phyloP scores from a whole-genome alignment of 257 asterid genomes.

The Solanum dulcamara region DNA sequence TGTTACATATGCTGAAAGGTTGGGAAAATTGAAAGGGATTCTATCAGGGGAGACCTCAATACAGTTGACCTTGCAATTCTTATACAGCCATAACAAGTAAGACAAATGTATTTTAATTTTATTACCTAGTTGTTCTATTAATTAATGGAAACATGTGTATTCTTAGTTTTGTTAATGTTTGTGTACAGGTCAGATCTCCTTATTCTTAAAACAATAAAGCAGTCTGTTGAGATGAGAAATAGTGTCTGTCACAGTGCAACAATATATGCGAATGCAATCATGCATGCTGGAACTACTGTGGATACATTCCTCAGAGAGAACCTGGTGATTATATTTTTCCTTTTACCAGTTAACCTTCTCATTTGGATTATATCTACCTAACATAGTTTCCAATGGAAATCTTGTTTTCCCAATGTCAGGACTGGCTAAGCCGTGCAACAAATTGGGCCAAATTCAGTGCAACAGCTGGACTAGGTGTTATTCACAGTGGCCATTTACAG shows the following conservation, averaged over 20 bases:
- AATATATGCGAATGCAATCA: conserved; percentile 87
- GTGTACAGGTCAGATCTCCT: conserved; percentile 85
- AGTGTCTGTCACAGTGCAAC: conserved; percentile 97
- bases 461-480: conserved; percentile 95
- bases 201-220: conserved; percentile 91
- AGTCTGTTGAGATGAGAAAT: conserved; percentile 93
- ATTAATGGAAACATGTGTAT: not conserved
- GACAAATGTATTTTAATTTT: conserved; percentile 4
- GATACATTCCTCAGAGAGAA: conserved; percentile 94
- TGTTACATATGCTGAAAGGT: conserved; percentile 57
- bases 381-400: not conserved
- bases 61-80: conserved; percentile 83
- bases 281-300: conserved; percentile 99
- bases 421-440: conserved; percentile 95
- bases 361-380: not conserved
- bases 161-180: conserved; percentile 9
- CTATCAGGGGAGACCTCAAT: conserved; percentile 91
- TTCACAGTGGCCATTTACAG: conserved; percentile 91
- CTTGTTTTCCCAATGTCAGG: conserved; percentile 31
- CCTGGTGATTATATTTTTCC: conserved; percentile 34
- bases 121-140: not conserved
- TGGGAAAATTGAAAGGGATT: conserved; percentile 65
- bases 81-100: conserved; percentile 90
- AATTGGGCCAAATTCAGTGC: conserved; percentile 99
- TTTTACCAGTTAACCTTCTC: not conserved